These are phyloP conservation scores for Blastocystis sp. DNA, from an alignment of 352 stramenopile species.

Conservation along the genomic window DNA sequence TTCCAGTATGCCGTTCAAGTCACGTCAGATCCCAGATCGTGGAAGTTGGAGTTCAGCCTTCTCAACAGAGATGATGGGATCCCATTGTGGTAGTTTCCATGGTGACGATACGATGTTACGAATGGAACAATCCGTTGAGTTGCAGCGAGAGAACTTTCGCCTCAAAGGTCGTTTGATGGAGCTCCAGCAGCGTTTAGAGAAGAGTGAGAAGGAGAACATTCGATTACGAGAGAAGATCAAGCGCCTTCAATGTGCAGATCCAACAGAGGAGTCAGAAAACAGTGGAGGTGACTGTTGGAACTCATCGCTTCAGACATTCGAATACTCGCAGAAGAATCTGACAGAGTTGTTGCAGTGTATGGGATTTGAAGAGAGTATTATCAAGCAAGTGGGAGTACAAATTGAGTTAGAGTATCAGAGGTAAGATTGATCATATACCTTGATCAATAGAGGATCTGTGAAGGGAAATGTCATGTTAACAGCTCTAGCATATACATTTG, in stretches of 20 bases:
- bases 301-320: background rate
- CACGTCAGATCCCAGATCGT: background rate
- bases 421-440: background rate
- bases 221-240: background rate
- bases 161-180: conserved; percentile 10
- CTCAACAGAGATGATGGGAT: background rate
- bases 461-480: background rate
- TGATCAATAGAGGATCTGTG: background rate
- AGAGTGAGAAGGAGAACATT: conserved; percentile 8
- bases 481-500: background rate
- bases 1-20: background rate
- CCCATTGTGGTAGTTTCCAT: background rate
- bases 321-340: conserved; percentile 12
- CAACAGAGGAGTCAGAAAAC: background rate
- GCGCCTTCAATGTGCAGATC: background rate
- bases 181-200: background rate
- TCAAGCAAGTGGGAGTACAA: background rate
- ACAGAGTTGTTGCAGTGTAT: background rate
- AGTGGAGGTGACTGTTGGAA: background rate
- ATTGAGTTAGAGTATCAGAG: conserved; percentile 56
- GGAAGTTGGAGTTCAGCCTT: background rate
- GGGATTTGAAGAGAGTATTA: background rate
- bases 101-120: background rate
- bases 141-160: conserved; percentile 28
- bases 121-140: conserved; percentile 26